Evolutionary conservation across 768 basidiomycete species (phyloP).

Genomic region (Postia placenta): DNA sequence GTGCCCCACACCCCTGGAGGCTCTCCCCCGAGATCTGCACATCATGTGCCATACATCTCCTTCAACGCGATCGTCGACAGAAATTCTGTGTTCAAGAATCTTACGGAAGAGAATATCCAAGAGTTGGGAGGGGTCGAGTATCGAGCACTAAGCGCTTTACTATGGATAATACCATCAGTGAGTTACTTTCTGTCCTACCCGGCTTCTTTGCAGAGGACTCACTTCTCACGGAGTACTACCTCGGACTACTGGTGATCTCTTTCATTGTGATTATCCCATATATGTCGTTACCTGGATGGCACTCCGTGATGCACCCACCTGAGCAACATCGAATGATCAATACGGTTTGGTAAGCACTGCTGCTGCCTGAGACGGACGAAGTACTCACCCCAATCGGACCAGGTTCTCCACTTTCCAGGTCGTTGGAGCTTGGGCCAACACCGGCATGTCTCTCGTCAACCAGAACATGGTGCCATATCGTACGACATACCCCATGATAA

Average conservation of each 20-base stretch:
- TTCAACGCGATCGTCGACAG: constrained; percentile 74
- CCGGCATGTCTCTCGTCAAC: constrained; percentile 45
- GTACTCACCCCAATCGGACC: too few species aligned
- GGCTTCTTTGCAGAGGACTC: too few species aligned
- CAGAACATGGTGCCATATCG: constrained; percentile 49
- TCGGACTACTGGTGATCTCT: constrained; percentile 34
- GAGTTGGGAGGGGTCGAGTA: constrained; percentile 93
- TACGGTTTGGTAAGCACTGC: constrained; percentile 32
- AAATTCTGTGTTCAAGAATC: constrained; percentile 59
- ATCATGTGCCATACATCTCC: constrained; percentile 66
- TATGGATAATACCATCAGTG: constrained; percentile 74
- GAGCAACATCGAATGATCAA: constrained; percentile 33
- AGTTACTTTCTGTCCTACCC: too few species aligned
- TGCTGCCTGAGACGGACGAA: too few species aligned
- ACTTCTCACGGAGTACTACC: constrained; percentile 43
- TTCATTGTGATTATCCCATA: constrained; percentile 45
- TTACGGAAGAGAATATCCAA: constrained; percentile 76
- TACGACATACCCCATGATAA: constrained; percentile 37
- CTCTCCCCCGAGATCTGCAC: not conserved
- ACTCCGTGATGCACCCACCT: constrained; percentile 28
- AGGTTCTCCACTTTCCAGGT: constrained; percentile 44
- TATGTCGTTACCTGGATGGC: constrained; percentile 32
- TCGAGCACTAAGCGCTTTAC: constrained; percentile 66
- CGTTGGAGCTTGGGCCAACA: constrained; percentile 45
- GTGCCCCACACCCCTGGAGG: constrained; percentile 15